Evolutionary conservation across 2,329 filamentous ascomycete species (phyloP), one percentile per base, ranked within the genome.

Genomic region (Trichoderma sp.): DNA sequence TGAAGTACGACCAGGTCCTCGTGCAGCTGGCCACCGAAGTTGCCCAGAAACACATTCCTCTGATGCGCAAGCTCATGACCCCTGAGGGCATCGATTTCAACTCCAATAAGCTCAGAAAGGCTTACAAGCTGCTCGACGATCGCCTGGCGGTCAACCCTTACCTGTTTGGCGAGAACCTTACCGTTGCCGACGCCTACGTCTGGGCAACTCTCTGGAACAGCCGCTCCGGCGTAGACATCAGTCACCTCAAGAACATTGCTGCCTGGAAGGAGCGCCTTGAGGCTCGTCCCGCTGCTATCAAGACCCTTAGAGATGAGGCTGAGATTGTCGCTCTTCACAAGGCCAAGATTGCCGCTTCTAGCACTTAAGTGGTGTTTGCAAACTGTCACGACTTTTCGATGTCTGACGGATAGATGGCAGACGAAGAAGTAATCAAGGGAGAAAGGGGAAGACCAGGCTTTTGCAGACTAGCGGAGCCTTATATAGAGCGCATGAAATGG

Each of bases 51-150:
- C 58, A 61, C 39, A 61, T 61, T 1, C 58, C 58, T 14, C 39
- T 61, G 9, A 61, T 61, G 58, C 58, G 58, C 58, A 61, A 61
- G 26, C 39, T 61, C 30, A 61, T 61, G 58, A 61, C 58, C 7
- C 34, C 24, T 15, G 34, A 61, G 19, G 58, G 58, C 12, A 4
- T 61, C 24, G 28, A 44, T 2, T 61, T 61, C 24, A n/a, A 61
- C 45, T 43, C 34, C 12, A 44, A 61, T 24, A 61, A 61, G 58
- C 58, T 61, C 5, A 24, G 34, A 2, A 52, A 15, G 15, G 58
- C 58, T 3, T 61, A 61, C 7, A 30, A 52, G 14, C 58, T 61
- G 12, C 50, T 61, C 7, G 58, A 61, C 7, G 39, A 61, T n/a
- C 58, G 48, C 2, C 24, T 61, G 2, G 47, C 58, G 6, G 39